Base-by-base conservation (phyloP, 1,284 basidiomycete genomes). In the Malassezia restricta region DNA sequence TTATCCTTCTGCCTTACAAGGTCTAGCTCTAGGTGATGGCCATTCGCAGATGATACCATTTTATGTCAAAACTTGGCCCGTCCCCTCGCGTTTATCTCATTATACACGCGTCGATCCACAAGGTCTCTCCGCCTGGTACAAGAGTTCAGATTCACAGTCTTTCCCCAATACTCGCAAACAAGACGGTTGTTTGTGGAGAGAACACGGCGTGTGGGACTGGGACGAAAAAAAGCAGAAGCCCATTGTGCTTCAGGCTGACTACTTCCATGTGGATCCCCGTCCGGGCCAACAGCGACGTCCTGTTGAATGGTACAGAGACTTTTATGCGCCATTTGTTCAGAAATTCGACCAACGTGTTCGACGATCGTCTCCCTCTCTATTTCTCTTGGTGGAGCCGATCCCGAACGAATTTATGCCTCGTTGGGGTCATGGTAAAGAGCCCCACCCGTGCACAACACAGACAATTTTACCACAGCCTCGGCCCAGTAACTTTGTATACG, bases 161-260 rank as follows among this genome's bases (percentile, higher is more conserved):
- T 87, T 9, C 78, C 86, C 71, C 79, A 86, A 1, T 85, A 92
- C 27, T 79, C 82, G 8, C 76, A 30, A 44, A 0, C 27, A 33
- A 7, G 14, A 24, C 3, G 49, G 46, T 8, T 95, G 90, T 67
- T 65, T 90, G 0, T 95, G 89, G 90, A 82, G 86, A 64, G 80
- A 83, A 75, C 90, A 95, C 63, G 88, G 86, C 11, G 87, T 95
- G 0, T 98, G 92, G 92, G 81, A 82, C 1, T 96, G 86, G 85
- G 84, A 89, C 65, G 77, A 75, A 8, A 76, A 77, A 24, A 85
- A 83, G 62, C 74, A 82, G 7, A 77, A 81, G 51, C 82, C 83
- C 0, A 82, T 92, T 1, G 82, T 86, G 0, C 76, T 96, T 41
- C 79, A 85, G 49, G 85, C 90, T 66, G 85, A 81, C 64, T 96